A percentile compares a stretch with the other conserved stretches of the same genome.
Evolutionary conservation across 768 basidiomycete species (phyloP).

Genomic region (Tephrocybe sp.): DNA sequence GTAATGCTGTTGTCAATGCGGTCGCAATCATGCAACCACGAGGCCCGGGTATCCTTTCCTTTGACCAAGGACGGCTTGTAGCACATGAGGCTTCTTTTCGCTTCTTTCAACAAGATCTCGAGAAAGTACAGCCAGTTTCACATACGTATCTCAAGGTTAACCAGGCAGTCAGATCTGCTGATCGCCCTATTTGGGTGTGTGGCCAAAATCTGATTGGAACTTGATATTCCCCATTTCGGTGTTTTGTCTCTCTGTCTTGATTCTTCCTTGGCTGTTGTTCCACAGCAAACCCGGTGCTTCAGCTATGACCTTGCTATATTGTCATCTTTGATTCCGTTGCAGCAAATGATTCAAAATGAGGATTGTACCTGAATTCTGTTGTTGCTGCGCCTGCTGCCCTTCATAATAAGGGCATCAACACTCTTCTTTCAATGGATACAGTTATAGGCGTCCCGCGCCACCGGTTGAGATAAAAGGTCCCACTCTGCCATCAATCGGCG

Average conservation of each 20-base stretch:
- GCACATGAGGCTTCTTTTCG: too few relatives aligned
- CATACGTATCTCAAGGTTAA: not conserved
- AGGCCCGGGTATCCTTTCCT: conserved; percentile 6
- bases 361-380: conserved; percentile 35
- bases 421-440: conserved; percentile 20
- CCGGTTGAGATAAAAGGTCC: conserved; percentile 25
- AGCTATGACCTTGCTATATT: too few relatives aligned
- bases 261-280: conserved; percentile 9
- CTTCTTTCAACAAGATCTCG: too few relatives aligned
- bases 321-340: not conserved
- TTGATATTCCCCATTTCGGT: conserved; percentile 6
- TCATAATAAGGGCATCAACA: conserved; percentile 16
- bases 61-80: not conserved
- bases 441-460: conserved; percentile 26
- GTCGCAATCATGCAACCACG: conserved; percentile 4
- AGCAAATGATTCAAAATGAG: conserved; percentile 12
- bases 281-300: conserved; percentile 1
- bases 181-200: conserved; percentile 18
- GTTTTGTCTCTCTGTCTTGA: conserved; percentile 5
- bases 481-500: conserved; percentile 12
- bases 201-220: conserved; percentile 16
- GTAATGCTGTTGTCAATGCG: too few relatives aligned
- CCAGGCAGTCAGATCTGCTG: conserved; percentile 13
- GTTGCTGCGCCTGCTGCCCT: conserved; percentile 28
- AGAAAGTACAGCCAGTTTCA: not conserved